Evolutionary conservation across 192 early-diverging fungal genomes (phyloP).

Genomic region (Gigaspora rosea): DNA sequence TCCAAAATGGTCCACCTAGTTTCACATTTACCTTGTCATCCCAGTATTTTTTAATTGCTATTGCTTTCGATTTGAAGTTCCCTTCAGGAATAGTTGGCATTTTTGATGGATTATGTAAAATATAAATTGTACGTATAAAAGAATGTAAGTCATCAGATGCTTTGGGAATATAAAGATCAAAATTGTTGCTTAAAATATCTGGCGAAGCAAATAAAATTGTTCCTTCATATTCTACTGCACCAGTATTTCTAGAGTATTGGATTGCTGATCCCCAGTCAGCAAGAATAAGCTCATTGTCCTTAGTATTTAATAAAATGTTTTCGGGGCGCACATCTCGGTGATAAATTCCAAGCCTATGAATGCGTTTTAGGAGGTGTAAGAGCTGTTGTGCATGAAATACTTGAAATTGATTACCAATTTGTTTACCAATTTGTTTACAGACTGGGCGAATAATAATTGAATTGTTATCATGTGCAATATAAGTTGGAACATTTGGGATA

Average conservation of each 20-base stretch:
- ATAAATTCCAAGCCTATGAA: not conserved
- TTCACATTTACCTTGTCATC: too few species aligned
- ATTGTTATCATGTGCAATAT: not conserved
- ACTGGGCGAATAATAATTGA: constrained; percentile 20
- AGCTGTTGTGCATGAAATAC: constrained; percentile 10
- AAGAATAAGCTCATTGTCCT: not conserved
- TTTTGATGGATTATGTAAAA: not conserved
- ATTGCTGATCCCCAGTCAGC: constrained; percentile 23
- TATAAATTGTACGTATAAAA: not conserved
- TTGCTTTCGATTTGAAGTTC: not conserved
- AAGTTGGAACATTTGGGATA: constrained; percentile 1
- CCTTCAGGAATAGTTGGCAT: constrained; percentile 16
- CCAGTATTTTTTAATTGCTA: not conserved
- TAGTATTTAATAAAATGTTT: constrained; percentile 14
- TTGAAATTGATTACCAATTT: too few species aligned
- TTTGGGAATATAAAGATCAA: not conserved
- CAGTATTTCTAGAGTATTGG: too few species aligned
- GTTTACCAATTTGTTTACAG: not conserved
- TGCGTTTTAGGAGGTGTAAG: not conserved
- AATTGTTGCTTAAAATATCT: not conserved
- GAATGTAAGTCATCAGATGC: constrained; percentile 5
- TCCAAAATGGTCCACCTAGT: not conserved
- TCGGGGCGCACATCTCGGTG: constrained; percentile 18
- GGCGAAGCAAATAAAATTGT: constrained; percentile 5
- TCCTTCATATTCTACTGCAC: not conserved